Conservation (phyloP, 192 early-diverging fungal genomes). For the Phlyctochytrium planicorne region DNA sequence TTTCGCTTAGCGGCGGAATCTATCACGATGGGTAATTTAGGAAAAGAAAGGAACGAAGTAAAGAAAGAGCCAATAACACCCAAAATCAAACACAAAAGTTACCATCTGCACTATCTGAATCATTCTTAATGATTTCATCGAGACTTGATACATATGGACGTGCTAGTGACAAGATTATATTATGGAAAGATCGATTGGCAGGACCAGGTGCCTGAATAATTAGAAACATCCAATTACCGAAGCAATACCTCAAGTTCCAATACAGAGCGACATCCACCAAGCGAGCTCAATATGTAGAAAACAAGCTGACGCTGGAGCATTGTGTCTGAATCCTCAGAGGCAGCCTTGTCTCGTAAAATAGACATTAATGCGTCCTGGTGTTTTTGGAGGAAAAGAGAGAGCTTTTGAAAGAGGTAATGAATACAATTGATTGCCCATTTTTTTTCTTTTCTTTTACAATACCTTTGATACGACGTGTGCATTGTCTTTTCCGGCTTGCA, state of each 20-base stretch:
- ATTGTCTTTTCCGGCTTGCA: too few species aligned
- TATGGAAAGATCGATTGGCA: constrained; percentile 48
- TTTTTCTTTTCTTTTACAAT: constrained; percentile 13
- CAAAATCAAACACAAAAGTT: too few species aligned
- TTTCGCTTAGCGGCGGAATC: constrained; percentile 33
- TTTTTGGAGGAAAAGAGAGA: constrained; percentile 35
- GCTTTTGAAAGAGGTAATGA: constrained; percentile 41
- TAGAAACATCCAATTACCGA: constrained; percentile 9
- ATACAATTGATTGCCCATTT: constrained; percentile 29
- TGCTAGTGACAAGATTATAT: constrained; percentile 33
- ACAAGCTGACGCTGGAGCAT: constrained; percentile 47
- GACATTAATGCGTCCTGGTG: constrained; percentile 53
- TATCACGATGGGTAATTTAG: constrained; percentile 15
- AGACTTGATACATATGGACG: not conserved
- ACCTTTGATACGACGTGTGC: too few species aligned
- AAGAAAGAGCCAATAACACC: constrained; percentile 3
- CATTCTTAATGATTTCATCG: not conserved
- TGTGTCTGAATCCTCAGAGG: constrained; percentile 42
- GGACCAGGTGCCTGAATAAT: constrained; percentile 34
- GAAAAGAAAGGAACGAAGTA: not conserved
- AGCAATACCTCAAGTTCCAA: constrained; percentile 16
- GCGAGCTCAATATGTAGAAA: constrained; percentile 34
- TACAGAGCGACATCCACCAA: constrained; percentile 20
- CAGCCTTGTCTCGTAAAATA: constrained; percentile 55
- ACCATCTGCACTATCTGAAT: too few species aligned